Conservation (phyloP, 139 green algal species). For the Zygnema cylindricum region DNA sequence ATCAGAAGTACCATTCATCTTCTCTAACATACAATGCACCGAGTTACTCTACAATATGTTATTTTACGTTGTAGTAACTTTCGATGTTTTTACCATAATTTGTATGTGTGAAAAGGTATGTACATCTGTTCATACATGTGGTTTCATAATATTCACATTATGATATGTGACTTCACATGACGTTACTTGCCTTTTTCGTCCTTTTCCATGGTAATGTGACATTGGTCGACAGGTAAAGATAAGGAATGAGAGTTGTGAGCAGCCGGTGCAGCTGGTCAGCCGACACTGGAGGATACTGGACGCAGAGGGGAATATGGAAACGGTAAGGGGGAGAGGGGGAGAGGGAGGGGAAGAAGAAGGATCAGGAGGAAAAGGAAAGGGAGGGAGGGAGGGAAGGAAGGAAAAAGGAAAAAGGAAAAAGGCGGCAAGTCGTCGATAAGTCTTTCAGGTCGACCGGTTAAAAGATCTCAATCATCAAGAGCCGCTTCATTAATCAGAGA, state of each 20-base stretch:
- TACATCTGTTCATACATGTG: too few relatives aligned
- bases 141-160: too few relatives aligned
- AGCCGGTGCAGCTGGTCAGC: slow-evolving; percentile 48
- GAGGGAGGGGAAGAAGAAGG: not conserved
- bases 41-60: too few relatives aligned
- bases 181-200: too few relatives aligned
- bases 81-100: too few relatives aligned
- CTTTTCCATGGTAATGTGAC: too few relatives aligned
- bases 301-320: slow-evolving; percentile 24
- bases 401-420: not conserved
- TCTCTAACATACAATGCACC: too few relatives aligned
- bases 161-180: too few relatives aligned
- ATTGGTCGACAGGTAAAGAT: slow-evolving; percentile 23
- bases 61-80: too few relatives aligned
- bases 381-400: slow-evolving; percentile 4
- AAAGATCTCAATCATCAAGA: not conserved
- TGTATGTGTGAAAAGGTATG: too few relatives aligned
- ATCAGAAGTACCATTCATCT: too few relatives aligned
- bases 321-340: slow-evolving; percentile 9
- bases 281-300: slow-evolving; percentile 37
- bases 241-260: slow-evolving; percentile 21
- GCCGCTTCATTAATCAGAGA: not conserved
- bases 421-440: not conserved
- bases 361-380: not conserved
- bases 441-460: not conserved